Base-by-base conservation (phyloP, 140 eudicot species). In the Oenanthe javanica region DNA sequence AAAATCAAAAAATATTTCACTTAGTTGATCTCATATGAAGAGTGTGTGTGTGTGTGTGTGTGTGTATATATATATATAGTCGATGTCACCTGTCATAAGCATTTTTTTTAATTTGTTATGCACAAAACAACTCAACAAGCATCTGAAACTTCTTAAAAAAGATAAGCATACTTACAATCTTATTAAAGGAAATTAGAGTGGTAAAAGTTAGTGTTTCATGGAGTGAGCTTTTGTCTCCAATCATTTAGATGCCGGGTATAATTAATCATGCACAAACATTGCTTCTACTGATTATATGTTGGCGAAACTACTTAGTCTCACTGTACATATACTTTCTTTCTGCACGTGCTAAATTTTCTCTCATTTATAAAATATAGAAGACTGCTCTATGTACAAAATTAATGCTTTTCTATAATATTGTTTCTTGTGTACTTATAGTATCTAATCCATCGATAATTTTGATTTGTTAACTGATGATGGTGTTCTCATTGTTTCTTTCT, bases 401-500 rank as follows among this genome's bases (percentile, higher is more conserved):
- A 11, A 9, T 64, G 31, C 27, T 19, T 12, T 19, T 19, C 21
- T 11, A 5, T 0, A 57, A 21, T 57, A 21, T 6, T 21, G 10
- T 57, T 19, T 21, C 12, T 21, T 57, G 13, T 59, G 36, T n/a
- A 21, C 31, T 59, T 59, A 21, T 59, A n/a, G 21, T 25, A 21
- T 59, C 69, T n/a, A 59, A 19, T 7, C 5, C 27, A 10, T 8
- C 72, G 27, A 13, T 27, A 66, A 9, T 8, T 66, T 66, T 3
- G 12, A 59, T 47, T 36, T 71, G 72, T 55, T 52, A 50, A 52
- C 46, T 46, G 43, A 27, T 79, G 47, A 59, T 69, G 42, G 75
- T 66, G 54, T 86, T 82, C 82, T 86, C 31, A 52, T 86, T 75
- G 52, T 52, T 25, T 73, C 27, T 76, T 75, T 82, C 15, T 73